phyloP scores from a whole-genome alignment of 352 stramenopile species.

The Pythium folliculosum region DNA sequence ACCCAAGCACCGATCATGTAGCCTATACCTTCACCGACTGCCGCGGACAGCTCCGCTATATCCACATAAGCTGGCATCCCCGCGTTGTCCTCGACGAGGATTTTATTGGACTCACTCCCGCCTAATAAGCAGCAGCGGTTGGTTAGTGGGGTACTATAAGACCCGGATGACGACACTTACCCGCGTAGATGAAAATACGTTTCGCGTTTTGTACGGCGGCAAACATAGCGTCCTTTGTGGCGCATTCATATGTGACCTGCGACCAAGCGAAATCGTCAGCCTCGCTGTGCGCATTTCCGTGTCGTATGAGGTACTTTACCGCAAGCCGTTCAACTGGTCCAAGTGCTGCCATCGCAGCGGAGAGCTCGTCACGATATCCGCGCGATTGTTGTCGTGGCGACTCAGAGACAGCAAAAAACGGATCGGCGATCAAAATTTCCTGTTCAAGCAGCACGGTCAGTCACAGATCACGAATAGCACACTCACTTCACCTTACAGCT shows the following conservation, averaged over 20 bases:
- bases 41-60: slow-evolving; percentile 5
- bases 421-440: slow-evolving; percentile 42
- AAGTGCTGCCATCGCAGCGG: slow-evolving; percentile 44
- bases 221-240: slow-evolving; percentile 25
- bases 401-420: slow-evolving; percentile 23
- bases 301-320: slow-evolving; percentile 21
- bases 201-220: slow-evolving; percentile 10
- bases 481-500: slow-evolving; percentile 1
- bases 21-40: slow-evolving; percentile 14
- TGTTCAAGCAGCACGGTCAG: slow-evolving; percentile 13
- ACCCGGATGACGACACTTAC: background rate
- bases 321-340: slow-evolving; percentile 43
- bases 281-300: background rate
- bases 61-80: slow-evolving; percentile 26
- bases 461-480: background rate
- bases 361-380: slow-evolving; percentile 56
- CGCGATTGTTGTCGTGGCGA: slow-evolving; percentile 21
- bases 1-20: background rate
- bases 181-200: slow-evolving; percentile 27
- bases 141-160: background rate
- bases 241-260: slow-evolving; percentile 27
- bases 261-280: background rate
- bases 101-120: slow-evolving; percentile 11
- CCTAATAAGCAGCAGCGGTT: background rate
- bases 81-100: slow-evolving; percentile 26